A percentile compares a stretch with the other conserved stretches of the same genome.
These are phyloP conservation scores for Didymellaceae sp. DNA, from an alignment of 2,329 filamentous ascomycete genomes.

Conservation along the genomic window DNA sequence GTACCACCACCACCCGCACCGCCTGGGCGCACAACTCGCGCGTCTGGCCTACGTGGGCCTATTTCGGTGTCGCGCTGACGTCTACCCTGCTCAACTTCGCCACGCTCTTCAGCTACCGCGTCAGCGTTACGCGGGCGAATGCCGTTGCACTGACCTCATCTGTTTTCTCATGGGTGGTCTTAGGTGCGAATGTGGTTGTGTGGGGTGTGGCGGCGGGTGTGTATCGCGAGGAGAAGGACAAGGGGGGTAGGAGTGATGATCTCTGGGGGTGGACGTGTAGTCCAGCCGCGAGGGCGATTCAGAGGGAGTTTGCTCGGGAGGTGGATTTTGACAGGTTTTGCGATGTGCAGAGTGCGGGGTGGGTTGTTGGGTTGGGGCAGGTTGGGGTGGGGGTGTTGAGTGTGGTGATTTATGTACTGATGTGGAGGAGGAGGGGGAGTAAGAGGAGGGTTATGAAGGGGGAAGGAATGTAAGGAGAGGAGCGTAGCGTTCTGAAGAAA, in stretches of 20 bases:
- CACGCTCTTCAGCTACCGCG: conserved; percentile 45
- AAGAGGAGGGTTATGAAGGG: conserved; percentile 41
- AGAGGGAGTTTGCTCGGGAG: conserved; percentile 45
- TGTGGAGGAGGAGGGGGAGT: conserved; percentile 31
- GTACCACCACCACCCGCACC: conserved; percentile 39
- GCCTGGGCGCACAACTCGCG: conserved; percentile 49
- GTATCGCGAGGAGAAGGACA: conserved; percentile 48
- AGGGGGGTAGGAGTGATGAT: conserved; percentile 45
- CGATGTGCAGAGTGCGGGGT: conserved; percentile 45
- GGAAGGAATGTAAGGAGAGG: no score
- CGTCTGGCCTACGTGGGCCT: conserved; percentile 51
- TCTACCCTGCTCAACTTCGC: conserved; percentile 44
- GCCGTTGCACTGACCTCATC: conserved; percentile 33
- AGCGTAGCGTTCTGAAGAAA: no score
- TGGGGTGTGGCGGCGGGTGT: conserved; percentile 45
- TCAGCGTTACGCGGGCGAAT: conserved; percentile 45
- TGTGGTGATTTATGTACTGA: conserved; percentile 39
- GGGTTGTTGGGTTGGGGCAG: conserved; percentile 47
- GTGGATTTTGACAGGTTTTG: conserved; percentile 49
- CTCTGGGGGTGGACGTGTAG: conserved; percentile 54
- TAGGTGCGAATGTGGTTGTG: conserved; percentile 44
- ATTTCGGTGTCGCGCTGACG: conserved; percentile 42
- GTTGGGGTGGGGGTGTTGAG: conserved; percentile 39
- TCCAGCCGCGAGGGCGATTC: conserved; percentile 42
- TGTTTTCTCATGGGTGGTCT: conserved; percentile 38